phyloP scores from a whole-genome alignment of 192 early-diverging fungal genomes.

The Coemansia sp. region DNA sequence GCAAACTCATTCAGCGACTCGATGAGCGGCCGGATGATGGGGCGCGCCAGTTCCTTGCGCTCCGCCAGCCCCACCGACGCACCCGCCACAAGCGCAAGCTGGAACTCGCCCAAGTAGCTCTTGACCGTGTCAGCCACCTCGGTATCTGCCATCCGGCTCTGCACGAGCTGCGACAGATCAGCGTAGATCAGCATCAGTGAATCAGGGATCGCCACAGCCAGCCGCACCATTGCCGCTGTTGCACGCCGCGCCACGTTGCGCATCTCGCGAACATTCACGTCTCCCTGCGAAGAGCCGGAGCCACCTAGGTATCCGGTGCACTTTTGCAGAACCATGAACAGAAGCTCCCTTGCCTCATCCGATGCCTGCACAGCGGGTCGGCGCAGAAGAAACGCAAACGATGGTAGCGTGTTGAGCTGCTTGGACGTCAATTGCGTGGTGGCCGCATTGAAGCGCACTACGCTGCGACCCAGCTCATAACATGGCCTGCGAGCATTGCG shows the following conservation, averaged over 20 bases:
- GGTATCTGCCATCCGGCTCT: conserved; percentile 20
- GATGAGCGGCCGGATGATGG: conserved; percentile 37
- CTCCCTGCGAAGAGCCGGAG: not conserved
- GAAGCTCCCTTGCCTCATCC: conserved; percentile 25
- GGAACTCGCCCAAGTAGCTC: conserved; percentile 44
- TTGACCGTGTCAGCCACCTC: conserved; percentile 23
- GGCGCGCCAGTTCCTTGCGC: conserved; percentile 36
- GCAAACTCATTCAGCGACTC: conserved; percentile 20
- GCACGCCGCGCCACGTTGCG: conserved; percentile 29
- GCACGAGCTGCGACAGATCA: conserved; percentile 40
- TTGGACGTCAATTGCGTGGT: conserved; percentile 5
- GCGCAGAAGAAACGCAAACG: conserved; percentile 48
- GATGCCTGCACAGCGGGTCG: conserved; percentile 11
- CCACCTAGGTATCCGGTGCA: conserved; percentile 17
- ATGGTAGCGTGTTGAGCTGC: conserved; percentile 44
- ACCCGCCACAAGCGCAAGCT: conserved; percentile 36
- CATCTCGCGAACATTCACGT: conserved; percentile 10
- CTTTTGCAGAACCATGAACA: conserved; percentile 31
- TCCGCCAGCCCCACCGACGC: conserved; percentile 23
- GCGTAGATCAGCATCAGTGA: conserved; percentile 44
- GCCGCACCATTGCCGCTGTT: conserved; percentile 38
- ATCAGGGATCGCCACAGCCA: conserved; percentile 39
- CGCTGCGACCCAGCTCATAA: conserved; percentile 28
- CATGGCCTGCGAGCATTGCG: conserved; percentile 21
- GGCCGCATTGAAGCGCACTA: conserved; percentile 7